Evolutionary conservation across 2,329 filamentous ascomycete genomes (phyloP).

Genomic region (Nigrospora osmanthi): DNA sequence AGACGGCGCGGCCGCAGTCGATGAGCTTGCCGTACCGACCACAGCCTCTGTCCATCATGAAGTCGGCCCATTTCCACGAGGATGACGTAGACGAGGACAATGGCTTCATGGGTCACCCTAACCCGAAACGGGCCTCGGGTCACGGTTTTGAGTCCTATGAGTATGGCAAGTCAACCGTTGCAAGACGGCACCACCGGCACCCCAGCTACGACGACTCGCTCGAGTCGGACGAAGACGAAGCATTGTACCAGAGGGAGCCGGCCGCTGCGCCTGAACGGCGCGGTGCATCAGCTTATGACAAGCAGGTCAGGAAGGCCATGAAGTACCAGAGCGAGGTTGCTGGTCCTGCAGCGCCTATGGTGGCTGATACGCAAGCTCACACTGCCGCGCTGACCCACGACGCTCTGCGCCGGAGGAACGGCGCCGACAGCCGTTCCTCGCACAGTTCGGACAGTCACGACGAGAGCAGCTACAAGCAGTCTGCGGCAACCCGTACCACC

Average conservation of each 20-base stretch:
- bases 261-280: slow-evolving; percentile 20
- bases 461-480: slow-evolving; percentile 55
- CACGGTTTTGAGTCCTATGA: not conserved
- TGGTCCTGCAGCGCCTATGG: slow-evolving; percentile 25
- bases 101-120: not conserved
- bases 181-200: not conserved
- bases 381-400: slow-evolving; percentile 46
- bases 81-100: slow-evolving; percentile 1
- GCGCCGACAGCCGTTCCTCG: slow-evolving; percentile 47
- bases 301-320: slow-evolving; percentile 33
- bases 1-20: slow-evolving; percentile 17
- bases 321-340: slow-evolving; percentile 46
- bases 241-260: slow-evolving; percentile 14
- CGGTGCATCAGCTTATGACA: slow-evolving; percentile 28
- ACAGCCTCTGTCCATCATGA: slow-evolving; percentile 14
- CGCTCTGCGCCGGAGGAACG: slow-evolving; percentile 40
- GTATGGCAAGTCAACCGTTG: not conserved
- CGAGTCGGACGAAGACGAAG: not conserved
- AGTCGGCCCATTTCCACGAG: slow-evolving; percentile 20
- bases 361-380: too few relatives aligned
- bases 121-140: not conserved
- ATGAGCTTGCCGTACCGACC: slow-evolving; percentile 20
- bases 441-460: slow-evolving; percentile 53
- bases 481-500: slow-evolving; percentile 54
- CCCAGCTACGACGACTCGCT: not conserved